phyloP scores from a whole-genome alignment of 116 monocot genomes.

The Dioscorea cayenensis region DNA sequence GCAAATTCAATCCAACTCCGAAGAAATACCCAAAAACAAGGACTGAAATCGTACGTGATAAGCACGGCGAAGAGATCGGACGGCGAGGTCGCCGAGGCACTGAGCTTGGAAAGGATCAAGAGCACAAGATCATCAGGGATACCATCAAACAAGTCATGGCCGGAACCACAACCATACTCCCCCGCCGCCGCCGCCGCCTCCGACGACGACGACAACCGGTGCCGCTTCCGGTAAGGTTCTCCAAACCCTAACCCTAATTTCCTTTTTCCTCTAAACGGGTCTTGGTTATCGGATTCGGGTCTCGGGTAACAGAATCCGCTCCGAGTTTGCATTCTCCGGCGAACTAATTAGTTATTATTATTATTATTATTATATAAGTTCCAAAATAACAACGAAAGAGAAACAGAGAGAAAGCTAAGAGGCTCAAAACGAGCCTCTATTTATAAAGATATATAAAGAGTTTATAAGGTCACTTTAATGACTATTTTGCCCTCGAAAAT shows the following conservation, averaged over 20 bases:
- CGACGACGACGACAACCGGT: background rate
- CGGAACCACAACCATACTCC: background rate
- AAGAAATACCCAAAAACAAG: background rate
- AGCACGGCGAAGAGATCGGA: constrained; percentile 29
- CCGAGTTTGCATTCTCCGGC: background rate
- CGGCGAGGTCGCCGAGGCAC: constrained; percentile 17
- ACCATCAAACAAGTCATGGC: constrained; percentile 10
- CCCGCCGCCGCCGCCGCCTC: background rate
- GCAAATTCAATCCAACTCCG: background rate
- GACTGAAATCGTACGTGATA: constrained; percentile 15
- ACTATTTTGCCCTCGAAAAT: no score
- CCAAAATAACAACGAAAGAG: no score
- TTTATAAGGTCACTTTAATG: no score
- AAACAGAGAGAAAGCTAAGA: no score
- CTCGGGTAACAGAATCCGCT: background rate
- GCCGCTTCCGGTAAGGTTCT: constrained; percentile 1
- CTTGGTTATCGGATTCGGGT: background rate
- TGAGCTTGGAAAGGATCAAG: constrained; percentile 27
- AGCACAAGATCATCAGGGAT: constrained; percentile 38
- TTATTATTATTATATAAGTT: no score
- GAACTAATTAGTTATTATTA: no score
- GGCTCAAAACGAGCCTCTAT: no score
- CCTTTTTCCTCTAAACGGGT: background rate
- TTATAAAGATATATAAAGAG: no score
- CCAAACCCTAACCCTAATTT: background rate